Percentiles rank a stretch among this genome's conserved stretches.
phyloP scores from a whole-genome alignment of 306 rosid species.

The Cicer chorassanicum region DNA sequence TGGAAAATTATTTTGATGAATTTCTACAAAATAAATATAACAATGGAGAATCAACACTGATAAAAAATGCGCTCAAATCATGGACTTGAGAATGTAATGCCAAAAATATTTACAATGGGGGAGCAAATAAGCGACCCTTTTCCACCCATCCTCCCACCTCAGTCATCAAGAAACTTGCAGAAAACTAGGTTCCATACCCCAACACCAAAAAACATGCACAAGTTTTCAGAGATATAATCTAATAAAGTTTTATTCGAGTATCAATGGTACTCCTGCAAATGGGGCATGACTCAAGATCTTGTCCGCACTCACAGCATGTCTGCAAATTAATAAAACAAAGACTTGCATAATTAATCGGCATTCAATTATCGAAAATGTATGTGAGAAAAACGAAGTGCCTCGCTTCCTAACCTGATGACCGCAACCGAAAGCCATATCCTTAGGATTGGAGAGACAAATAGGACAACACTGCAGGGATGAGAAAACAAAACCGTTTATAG shows the following conservation, averaged over 20 bases:
- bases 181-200: slow-evolving; percentile 33
- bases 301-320: slow-evolving; percentile 95
- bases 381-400: slow-evolving; percentile 16
- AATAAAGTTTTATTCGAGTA: slow-evolving; percentile 84
- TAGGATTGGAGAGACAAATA: slow-evolving; percentile 71
- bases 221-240: slow-evolving; percentile 37
- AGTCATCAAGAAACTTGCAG: slow-evolving; percentile 34
- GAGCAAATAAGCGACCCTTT: slow-evolving; percentile 17
- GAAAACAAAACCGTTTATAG: slow-evolving; percentile 28
- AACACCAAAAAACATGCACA: slow-evolving; percentile 34
- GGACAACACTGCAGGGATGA: slow-evolving; percentile 69
- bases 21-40: slow-evolving; percentile 38
- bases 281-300: slow-evolving; percentile 77
- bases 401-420: slow-evolving; percentile 80
- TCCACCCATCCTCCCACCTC: slow-evolving; percentile 15
- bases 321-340: slow-evolving; percentile 45
- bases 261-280: slow-evolving; percentile 75
- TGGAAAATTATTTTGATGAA: slow-evolving; percentile 38
- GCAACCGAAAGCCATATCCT: slow-evolving; percentile 93
- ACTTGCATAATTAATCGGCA: slow-evolving; percentile 5
- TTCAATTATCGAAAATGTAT: slow-evolving; percentile 29
- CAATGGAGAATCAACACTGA: slow-evolving; percentile 15
- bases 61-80: slow-evolving; percentile 33
- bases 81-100: slow-evolving; percentile 28
- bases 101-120: slow-evolving; percentile 58